Evolutionary conservation across 805 yeast species (phyloP).

Genomic region (Zygosaccharomyces rouxii): DNA sequence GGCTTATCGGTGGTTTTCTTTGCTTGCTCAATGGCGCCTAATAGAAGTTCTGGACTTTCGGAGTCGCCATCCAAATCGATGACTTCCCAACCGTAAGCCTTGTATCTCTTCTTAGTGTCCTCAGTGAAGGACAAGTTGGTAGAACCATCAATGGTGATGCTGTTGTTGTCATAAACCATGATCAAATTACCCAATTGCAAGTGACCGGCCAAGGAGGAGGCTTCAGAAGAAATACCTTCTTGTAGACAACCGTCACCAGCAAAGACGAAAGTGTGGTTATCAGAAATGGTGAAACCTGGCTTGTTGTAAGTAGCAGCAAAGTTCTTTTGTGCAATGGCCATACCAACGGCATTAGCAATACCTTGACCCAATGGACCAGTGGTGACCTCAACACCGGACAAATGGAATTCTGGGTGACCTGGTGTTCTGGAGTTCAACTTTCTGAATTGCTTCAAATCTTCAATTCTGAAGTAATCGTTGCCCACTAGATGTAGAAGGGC

Average conservation of each 20-base stretch:
- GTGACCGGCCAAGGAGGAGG: conserved; percentile 94
- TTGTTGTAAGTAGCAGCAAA: conserved; percentile 91
- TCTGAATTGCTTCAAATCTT: conserved; percentile 87
- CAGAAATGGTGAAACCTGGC: conserved; percentile 63
- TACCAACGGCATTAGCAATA: conserved; percentile 91
- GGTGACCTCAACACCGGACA: conserved; percentile 93
- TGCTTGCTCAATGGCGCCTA: conserved; percentile 74
- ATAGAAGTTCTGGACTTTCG: conserved; percentile 66
- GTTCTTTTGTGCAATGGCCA: conserved; percentile 91
- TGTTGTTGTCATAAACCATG: conserved; percentile 94
- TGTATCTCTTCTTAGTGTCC: conserved; percentile 78
- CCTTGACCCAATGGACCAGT: conserved; percentile 99
- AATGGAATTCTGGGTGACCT: conserved; percentile 94
- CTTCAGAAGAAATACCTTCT: conserved; percentile 97
- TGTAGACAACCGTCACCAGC: conserved; percentile 97
- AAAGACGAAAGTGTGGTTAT: conserved; percentile 72
- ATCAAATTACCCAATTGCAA: conserved; percentile 88
- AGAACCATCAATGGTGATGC: conserved; percentile 93
- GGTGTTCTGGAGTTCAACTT: conserved; percentile 88
- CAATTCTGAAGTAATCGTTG: conserved; percentile 63
- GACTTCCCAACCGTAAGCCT: conserved; percentile 93
- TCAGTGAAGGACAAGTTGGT: conserved; percentile 90
- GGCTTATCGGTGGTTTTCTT: conserved; percentile 76
- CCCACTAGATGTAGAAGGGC: conserved; percentile 82
- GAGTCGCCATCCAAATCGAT: conserved; percentile 75